Evolutionary conservation across 495 filamentous ascomycete species (phyloP), one percentile per base, ranked within the genome.

Genomic region (Schizothecium vesticola): DNA sequence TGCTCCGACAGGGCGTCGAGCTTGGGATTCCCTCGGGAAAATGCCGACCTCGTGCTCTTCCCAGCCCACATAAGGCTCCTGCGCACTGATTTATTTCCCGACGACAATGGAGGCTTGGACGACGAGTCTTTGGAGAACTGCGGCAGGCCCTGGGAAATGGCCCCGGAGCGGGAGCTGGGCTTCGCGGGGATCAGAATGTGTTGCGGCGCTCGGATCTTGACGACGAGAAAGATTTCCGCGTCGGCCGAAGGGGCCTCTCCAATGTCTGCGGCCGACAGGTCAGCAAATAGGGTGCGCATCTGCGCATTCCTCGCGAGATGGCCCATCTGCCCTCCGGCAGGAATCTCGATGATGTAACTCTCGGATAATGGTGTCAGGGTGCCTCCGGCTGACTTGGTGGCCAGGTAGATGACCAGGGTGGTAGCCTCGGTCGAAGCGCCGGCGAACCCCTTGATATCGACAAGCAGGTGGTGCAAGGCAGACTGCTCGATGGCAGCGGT

Each of bases 211-310:
- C 92, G 87, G 28, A 97, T 86, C 68, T 91, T 91, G 63, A 93
- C 90, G n/a, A 97, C 87, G 1, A 98, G 82, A 74, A 90, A 98
- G 28, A 97, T 75, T 60, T 93, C 87, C 11, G 83, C 83, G 3
- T 88, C 87, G 59, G 82, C 83, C 25, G 88, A 83, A 3, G 88
- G 84, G 3, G 85, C 86, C 67, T 97, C 92, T 24, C 92, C 93
- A 70, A 96, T 90, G 77, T 99, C 96, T 60, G 86, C 84, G 1
- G 91, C 84, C 26, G 88, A 89, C 19, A 98, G 80, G 68, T 97
- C 92, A 19, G 91, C 89, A 75, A 98, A 97, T 12, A 99, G 79
- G 1, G 92, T 96, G 73, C 90, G 93, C 77, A 93, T 83, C 74
- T 87, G 90, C 65, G 84, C 82, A 68, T 84, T 84, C 70, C 86